Evolutionary conservation across 768 basidiomycete species (phyloP), one percentile per base, ranked within the genome.

Genomic region (Epithele typhae): DNA sequence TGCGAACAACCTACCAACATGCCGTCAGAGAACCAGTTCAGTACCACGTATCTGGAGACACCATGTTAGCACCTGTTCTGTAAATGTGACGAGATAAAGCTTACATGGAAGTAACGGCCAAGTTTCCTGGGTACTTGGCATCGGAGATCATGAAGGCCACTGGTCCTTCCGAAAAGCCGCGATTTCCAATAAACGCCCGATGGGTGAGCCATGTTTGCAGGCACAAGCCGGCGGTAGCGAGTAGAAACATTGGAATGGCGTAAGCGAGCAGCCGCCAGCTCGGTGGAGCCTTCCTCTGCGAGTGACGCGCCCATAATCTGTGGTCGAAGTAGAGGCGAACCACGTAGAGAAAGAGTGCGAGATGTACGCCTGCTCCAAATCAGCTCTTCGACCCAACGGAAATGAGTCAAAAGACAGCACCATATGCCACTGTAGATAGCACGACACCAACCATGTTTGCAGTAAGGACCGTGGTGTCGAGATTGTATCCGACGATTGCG

Each of bases 11-110:
- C 17, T 32, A 64, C 64, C 42, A 66, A 25, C 23, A 64, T 40
- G 14, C 56, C 59, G 33, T 66, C 64, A 10, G 56, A 50, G 1
- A 59, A 41, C 64, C 63, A 64, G 43, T 59, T 66, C 36, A 64
- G 43, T 14, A 53, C 33, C 2, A 66, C 40, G 43, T 63, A 63
- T 46, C 64, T 65, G 46, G 8, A 19, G n/a, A n/a, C n/a, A n/a
- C n/a, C n/a, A n/a, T n/a, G n/a, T n/a, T n/a, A n/a, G n/a, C n/a
- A n/a, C n/a, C n/a, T n/a, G n/a, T n/a, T n/a, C n/a, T n/a, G n/a
- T n/a, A n/a, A n/a, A n/a, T n/a, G n/a, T n/a, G n/a, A n/a, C n/a
- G n/a, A n/a, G n/a, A n/a, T n/a, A n/a, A n/a, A 11, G 21, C 63
- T 40, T 39, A 65, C 63, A 55, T 48, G 19, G 49, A 51, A 7